Base-by-base conservation (phyloP, 2,329 filamentous ascomycete species). In the Xylaria hypoxylon region DNA sequence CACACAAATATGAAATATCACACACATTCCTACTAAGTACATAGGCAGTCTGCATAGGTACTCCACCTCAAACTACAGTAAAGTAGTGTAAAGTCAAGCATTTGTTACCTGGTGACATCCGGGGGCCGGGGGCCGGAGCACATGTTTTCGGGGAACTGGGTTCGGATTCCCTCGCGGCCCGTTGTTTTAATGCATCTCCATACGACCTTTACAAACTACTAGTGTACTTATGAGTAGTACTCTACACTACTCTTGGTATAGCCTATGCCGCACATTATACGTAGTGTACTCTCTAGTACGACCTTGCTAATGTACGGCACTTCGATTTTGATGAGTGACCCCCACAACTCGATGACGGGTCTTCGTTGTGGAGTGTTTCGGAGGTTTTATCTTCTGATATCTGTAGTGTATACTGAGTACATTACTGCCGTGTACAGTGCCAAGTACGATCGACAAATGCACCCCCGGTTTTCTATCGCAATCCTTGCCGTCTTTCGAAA, bases 31-130 rank as follows among this genome's bases (percentile, higher is more conserved):
- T 24, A 6, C 31, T 31, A 31, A 8, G 28, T 31, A 8, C 28
- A 5, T 8, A 31, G 28, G 28, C 28, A 31, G 28, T n/a, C n/a
- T n/a, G n/a, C n/a, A n/a, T n/a, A n/a, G n/a, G n/a, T n/a, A n/a
- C n/a, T n/a, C n/a, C n/a, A n/a, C n/a, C n/a, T n/a, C n/a, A n/a
- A n/a, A n/a, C n/a, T n/a, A n/a, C n/a, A n/a, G n/a, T n/a, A n/a
- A n/a, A n/a, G n/a, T 44, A 44, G 11, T 31, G 24, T 8, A 48
- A 58, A 24, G 40, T 26, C 40, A 47, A 33, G 40, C 40, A 33
- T 57, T 47, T 33, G 40, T 45, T 42, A 33, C n/a, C 35, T 22
- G 33, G 62, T 22, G 31, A 24, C 38, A 64, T 64, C 48, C 59
- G 19, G 55, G 53, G 40, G n/a, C n/a, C n/a, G n/a, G n/a, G n/a